Conservation (phyloP, 176 grass and related monocot species). For the Oryza coarctata region DNA sequence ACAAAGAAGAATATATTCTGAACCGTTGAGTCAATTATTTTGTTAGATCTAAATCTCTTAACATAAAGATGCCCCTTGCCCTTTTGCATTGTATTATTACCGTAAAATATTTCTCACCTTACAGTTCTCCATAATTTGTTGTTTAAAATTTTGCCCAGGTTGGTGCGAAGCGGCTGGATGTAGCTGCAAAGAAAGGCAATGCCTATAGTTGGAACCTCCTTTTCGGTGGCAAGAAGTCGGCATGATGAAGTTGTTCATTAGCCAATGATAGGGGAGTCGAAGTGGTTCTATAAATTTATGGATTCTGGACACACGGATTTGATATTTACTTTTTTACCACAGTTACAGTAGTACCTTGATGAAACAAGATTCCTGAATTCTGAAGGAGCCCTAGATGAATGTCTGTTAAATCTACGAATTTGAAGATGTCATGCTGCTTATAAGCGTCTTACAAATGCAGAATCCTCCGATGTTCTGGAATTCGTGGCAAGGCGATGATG, state of each 20-base stretch:
- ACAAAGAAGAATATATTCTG: neutral
- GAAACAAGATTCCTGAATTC: neutral
- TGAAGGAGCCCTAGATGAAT: neutral
- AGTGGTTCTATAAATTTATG: neutral
- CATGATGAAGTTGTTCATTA: conserved; percentile 23
- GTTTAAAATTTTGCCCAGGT: conserved; percentile 39
- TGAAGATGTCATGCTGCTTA: too few relatives aligned
- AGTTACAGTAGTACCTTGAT: neutral
- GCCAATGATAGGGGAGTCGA: neutral
- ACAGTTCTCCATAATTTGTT: neutral
- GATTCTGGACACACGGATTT: neutral
- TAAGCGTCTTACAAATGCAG: neutral
- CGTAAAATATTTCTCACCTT: neutral
- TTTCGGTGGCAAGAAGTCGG: conserved; percentile 73
- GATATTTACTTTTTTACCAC: neutral
- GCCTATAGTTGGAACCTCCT: conserved; percentile 74
- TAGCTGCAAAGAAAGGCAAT: conserved; percentile 66
- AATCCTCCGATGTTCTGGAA: neutral
- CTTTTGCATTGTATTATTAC: neutral
- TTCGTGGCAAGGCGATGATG: neutral
- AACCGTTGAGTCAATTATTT: neutral
- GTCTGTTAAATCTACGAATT: too few relatives aligned
- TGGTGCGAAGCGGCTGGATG: conserved; percentile 80
- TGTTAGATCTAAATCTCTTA: neutral
- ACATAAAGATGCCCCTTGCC: neutral